Conservation (phyloP, 352 stramenopile genomes). For the Pythium aristosporum region DNA sequence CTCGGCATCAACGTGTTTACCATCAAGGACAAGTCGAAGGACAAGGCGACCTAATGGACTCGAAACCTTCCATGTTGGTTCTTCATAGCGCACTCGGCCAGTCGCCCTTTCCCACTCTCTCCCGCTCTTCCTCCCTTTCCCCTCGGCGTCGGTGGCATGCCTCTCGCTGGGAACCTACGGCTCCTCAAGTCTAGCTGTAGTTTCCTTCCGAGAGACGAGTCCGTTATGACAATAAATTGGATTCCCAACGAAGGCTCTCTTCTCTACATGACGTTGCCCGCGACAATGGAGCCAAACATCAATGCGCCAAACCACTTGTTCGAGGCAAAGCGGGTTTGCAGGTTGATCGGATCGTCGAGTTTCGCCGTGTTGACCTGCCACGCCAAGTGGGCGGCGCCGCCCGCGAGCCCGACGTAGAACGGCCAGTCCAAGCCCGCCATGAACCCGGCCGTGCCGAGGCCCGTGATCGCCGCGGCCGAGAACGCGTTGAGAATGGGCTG, state of each 20-base stretch:
- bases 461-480: conserved; percentile 57
- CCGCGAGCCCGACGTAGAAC: conserved; percentile 89
- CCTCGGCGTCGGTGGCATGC: too few species aligned
- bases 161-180: conserved; percentile 14
- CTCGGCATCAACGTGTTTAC: conserved; percentile 82
- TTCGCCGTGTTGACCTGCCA: conserved; percentile 98
- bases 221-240: conserved; percentile 10
- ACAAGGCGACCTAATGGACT: conserved; percentile 15
- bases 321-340: conserved; percentile 92
- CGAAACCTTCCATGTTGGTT: background rate
- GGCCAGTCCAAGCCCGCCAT: conserved; percentile 80
- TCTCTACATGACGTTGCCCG: conserved; percentile 61
- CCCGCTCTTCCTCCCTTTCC: too few species aligned
- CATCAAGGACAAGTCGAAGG: conserved; percentile 42
- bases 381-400: conserved; percentile 90
- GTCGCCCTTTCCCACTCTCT: background rate
- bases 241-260: background rate
- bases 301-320: conserved; percentile 91
- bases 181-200: background rate
- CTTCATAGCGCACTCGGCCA: conserved; percentile 11
- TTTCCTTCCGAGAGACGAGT: conserved; percentile 25
- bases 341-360: conserved; percentile 91
- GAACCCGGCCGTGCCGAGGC: conserved; percentile 70
- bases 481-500: conserved; percentile 93
- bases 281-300: conserved; percentile 82